These are phyloP conservation scores for Agroathelia rolfsii DNA, from an alignment of 1,284 basidiomycete species.

Conservation along the genomic window DNA sequence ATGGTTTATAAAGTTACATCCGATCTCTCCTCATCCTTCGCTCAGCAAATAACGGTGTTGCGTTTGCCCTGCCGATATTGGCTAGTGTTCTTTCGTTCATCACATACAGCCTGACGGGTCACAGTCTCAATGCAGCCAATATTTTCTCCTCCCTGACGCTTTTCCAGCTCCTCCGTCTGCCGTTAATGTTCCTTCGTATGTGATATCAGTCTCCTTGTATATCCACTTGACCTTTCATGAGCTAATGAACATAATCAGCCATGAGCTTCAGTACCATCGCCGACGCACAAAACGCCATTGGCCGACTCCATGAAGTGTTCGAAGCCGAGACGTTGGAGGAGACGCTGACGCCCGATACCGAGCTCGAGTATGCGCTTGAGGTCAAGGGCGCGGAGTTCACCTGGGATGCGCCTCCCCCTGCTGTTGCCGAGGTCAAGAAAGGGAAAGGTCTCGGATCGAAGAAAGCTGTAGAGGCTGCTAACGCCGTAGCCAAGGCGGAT, in stretches of 20 bases:
- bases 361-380: conserved; percentile 52
- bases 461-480: conserved; percentile 9
- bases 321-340: conserved; percentile 68
- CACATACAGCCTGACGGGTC: conserved; percentile 65
- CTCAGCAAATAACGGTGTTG: conserved; percentile 57
- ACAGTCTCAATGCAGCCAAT: conserved; percentile 55
- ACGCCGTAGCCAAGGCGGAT: conserved; percentile 15
- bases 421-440: conserved; percentile 27
- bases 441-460: conserved; percentile 22
- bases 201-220: conserved; percentile 9
- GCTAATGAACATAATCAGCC: conserved; percentile 39
- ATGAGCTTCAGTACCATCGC: conserved; percentile 67
- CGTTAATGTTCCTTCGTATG: conserved; percentile 69
- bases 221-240: conserved; percentile 1
- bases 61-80: conserved; percentile 67
- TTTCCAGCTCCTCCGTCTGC: conserved; percentile 69
- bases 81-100: conserved; percentile 83
- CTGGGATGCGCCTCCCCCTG: conserved; percentile 73
- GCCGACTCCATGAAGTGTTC: conserved; percentile 62
- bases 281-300: conserved; percentile 71
- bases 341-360: conserved; percentile 35
- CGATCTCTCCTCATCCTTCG: conserved; percentile 68
- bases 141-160: conserved; percentile 80
- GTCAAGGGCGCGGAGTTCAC: conserved; percentile 66
- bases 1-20: conserved; percentile 41